phyloP scores from a whole-genome alignment of 2,329 filamentous ascomycete genomes.

The Clathrospora elynae region DNA sequence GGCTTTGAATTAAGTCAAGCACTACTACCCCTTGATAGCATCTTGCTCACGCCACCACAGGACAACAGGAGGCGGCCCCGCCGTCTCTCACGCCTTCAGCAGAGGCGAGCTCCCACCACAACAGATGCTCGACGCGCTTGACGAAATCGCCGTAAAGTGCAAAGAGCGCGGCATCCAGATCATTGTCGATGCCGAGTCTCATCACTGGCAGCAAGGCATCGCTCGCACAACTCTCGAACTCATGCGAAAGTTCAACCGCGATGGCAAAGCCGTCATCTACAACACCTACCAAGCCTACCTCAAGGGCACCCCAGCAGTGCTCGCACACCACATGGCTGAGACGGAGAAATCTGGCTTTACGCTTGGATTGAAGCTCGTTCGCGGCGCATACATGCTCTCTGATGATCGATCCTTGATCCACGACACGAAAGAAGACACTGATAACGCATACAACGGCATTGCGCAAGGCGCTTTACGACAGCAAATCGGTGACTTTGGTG shows the following conservation, averaged over 20 bases:
- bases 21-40: too few relatives aligned
- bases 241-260: conserved; percentile 59
- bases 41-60: conserved; percentile 31
- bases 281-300: conserved; percentile 65
- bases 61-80: conserved; percentile 52
- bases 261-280: conserved; percentile 66
- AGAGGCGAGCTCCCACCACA: conserved; percentile 44
- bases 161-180: conserved; percentile 51
- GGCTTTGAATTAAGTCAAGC: conserved; percentile 34
- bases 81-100: conserved; percentile 49
- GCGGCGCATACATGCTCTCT: conserved; percentile 61
- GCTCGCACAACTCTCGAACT: conserved; percentile 61
- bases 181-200: conserved; percentile 56
- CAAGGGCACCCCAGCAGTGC: conserved; percentile 52
- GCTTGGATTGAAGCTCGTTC: conserved; percentile 62
- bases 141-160: conserved; percentile 50
- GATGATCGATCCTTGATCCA: conserved; percentile 59
- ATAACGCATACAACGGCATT: conserved; percentile 71
- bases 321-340: conserved; percentile 53
- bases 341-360: conserved; percentile 58
- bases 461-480: conserved; percentile 56
- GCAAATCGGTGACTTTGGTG: conserved; percentile 32
- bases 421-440: conserved; percentile 61
- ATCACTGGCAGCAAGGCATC: conserved; percentile 52
- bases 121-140: conserved; percentile 52